phyloP scores from a whole-genome alignment of 192 early-diverging fungal genomes.

The Dissophora globulifera region DNA sequence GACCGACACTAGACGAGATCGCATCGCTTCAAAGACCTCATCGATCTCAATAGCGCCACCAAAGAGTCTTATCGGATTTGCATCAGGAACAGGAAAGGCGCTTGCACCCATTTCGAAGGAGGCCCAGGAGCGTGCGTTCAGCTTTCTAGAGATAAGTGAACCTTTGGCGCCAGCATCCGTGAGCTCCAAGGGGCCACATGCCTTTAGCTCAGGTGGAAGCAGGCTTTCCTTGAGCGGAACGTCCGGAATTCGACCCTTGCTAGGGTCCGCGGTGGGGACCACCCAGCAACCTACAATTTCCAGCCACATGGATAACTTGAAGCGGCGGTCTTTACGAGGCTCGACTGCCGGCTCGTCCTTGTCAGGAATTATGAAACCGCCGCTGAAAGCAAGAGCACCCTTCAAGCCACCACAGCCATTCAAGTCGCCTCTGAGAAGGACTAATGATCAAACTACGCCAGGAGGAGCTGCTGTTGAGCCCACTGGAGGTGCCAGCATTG shows the following conservation, averaged over 20 bases:
- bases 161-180: too few species aligned
- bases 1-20: neutral
- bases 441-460: neutral
- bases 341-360: neutral
- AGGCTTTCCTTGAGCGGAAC: neutral
- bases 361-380: neutral
- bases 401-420: constrained; percentile 34
- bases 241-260: neutral
- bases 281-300: constrained; percentile 20
- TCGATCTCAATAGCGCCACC: neutral
- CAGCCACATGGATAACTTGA: constrained; percentile 40
- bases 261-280: too few species aligned
- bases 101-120: constrained; percentile 29
- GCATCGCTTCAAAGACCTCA: neutral
- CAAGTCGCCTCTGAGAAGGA: constrained; percentile 12
- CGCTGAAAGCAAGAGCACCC: neutral
- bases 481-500: neutral
- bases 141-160: constrained; percentile 17
- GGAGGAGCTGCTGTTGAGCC: neutral
- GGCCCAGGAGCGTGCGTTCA: constrained; percentile 12
- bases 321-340: constrained; percentile 17
- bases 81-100: constrained; percentile 11
- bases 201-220: too few species aligned
- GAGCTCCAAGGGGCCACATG: too few species aligned
- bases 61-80: constrained; percentile 8